phyloP scores from a whole-genome alignment of 768 basidiomycete genomes.

The Dioszegia hungarica region DNA sequence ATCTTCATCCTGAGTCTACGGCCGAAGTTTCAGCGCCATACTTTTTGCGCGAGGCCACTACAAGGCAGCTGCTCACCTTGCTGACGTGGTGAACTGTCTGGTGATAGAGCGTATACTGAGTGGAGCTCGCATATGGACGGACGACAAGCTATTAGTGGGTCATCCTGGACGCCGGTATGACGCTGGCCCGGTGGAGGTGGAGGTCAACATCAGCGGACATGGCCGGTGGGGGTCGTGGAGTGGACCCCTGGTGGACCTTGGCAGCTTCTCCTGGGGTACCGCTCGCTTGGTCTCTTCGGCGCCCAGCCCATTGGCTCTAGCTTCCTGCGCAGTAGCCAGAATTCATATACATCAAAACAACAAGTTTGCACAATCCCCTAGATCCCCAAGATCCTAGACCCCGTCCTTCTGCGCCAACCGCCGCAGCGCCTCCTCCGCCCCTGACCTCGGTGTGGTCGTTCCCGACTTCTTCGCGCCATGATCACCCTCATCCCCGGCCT shows the following conservation, averaged over 20 bases:
- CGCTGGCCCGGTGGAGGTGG: not conserved
- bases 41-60: too few relatives aligned
- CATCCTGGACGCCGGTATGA: too few relatives aligned
- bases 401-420: slow-evolving; percentile 15
- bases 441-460: slow-evolving; percentile 3
- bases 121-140: not conserved
- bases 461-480: not conserved
- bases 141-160: not conserved
- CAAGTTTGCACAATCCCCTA: not conserved
- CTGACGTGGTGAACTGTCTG: not conserved
- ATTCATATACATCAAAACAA: not conserved
- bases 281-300: too few relatives aligned
- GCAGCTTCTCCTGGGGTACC: too few relatives aligned
- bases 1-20: slow-evolving; percentile 8
- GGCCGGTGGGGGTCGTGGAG: not conserved
- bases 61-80: not conserved
- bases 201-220: not conserved
- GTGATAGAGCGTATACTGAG: not conserved
- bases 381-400: not conserved
- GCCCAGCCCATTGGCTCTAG: too few relatives aligned
- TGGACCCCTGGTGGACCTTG: not conserved
- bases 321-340: too few relatives aligned
- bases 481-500: not conserved
- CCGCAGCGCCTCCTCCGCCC: slow-evolving; percentile 23
- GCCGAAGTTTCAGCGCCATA: not conserved